Base-by-base conservation (phyloP, 1,284 basidiomycete species). In the Fomitopsis pinicola region DNA sequence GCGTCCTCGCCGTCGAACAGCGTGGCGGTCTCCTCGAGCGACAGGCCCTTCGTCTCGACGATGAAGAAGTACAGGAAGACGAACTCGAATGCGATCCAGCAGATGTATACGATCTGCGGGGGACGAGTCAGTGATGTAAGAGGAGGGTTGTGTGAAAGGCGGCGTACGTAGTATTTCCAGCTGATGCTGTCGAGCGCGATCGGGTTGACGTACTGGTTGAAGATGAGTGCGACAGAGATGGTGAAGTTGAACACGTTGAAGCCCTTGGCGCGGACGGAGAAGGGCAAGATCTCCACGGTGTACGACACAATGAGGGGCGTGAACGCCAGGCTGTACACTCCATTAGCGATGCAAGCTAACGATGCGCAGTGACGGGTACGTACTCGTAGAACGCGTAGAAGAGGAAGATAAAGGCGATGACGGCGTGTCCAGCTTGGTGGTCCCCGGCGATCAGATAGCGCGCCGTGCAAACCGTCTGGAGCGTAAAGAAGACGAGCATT, bases 161-260 rank as follows among this genome's bases (percentile, higher is more conserved):
- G 10, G 70, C 72, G 42, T 56, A 75, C 73, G 69, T 76, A 76
- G 72, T 76, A 73, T 64, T 68, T 72, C 90, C 90, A 92, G 55
- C 71, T 75, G 58, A 90, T 75, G 45, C 72, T 67, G 7, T 74
- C 75, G 53, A 87, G 78, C 9, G 88, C 89, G 67, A 92, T 82
- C n/a, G 90, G 91, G 77, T 92, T 93, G 71, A 88, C 84, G 69
- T 90, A 92, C 74, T 92, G 89, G 73, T 92, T 92, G 78, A 92
- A 90, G 65, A 88, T 85, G 64, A 89, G 82, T 0, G 88, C 82
- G 38, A 85, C 60, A 19, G 86, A 87, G 68, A 89, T 82, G 62
- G 80, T 76, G 65, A 90, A 85, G 75, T 82, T 86, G 77, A 89
- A 87, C 57, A 92, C 71, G 66, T 82, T 89, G 77, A 92, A 84